phyloP scores from a whole-genome alignment of 768 basidiomycete species.

The Panus rudis region DNA sequence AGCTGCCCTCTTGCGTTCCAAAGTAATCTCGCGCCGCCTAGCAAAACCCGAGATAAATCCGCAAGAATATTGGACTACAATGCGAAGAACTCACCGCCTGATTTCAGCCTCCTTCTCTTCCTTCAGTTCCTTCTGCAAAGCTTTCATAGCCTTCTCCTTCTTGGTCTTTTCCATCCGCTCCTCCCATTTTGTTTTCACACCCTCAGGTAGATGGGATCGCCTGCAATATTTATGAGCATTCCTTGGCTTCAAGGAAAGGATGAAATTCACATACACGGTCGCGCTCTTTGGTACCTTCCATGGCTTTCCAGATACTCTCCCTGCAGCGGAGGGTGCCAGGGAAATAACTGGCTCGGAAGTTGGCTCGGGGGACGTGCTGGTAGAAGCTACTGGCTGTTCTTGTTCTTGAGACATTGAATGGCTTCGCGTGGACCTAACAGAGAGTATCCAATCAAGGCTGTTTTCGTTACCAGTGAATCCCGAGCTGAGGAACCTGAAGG shows the following conservation, averaged over 20 bases:
- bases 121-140: slow-evolving; percentile 64
- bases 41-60: neutral
- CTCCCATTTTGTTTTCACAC: slow-evolving; percentile 62
- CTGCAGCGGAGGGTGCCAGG: slow-evolving; percentile 53
- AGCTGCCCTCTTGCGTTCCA: slow-evolving; percentile 62
- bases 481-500: no score
- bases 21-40: slow-evolving; percentile 61
- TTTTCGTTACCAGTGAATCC: no score
- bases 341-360: slow-evolving; percentile 12
- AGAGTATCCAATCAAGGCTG: no score
- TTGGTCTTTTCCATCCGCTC: slow-evolving; percentile 64
- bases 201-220: slow-evolving; percentile 59
- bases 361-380: neutral
- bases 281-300: slow-evolving; percentile 22
- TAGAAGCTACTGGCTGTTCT: no score
- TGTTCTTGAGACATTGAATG: no score
- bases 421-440: no score
- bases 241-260: slow-evolving; percentile 39
- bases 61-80: neutral
- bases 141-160: slow-evolving; percentile 63
- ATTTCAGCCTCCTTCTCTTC: slow-evolving; percentile 70
- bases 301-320: slow-evolving; percentile 59
- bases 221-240: slow-evolving; percentile 28
- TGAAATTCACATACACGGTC: slow-evolving; percentile 50
- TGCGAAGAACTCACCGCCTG: slow-evolving; percentile 38